A percentile compares a stretch with the other conserved stretches of the same genome.
phyloP scores from a whole-genome alignment of 2,329 filamentous ascomycete species.

The Macrophomina phaseolina region DNA sequence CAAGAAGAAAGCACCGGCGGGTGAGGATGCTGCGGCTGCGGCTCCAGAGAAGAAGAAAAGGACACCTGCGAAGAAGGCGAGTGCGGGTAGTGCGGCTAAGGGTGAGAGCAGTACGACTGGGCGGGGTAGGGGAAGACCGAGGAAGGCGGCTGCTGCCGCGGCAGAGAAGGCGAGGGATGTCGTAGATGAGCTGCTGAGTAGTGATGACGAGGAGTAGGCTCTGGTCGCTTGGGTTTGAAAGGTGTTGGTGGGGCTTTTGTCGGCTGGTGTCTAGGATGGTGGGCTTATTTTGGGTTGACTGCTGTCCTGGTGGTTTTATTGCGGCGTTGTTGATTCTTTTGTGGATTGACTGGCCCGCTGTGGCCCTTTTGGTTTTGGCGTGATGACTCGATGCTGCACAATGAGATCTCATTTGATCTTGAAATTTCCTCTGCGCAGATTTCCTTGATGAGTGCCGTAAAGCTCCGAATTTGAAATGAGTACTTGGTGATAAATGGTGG shows the following conservation, averaged over 20 bases:
- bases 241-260: background rate
- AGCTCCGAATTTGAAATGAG: no score
- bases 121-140: slow-evolving; percentile 10
- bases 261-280: background rate
- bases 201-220: slow-evolving; percentile 15
- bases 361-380: background rate
- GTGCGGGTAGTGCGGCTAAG: background rate
- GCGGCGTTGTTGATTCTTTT: background rate
- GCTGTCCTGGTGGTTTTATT: background rate
- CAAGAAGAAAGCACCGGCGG: background rate
- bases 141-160: background rate
- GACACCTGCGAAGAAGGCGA: background rate
- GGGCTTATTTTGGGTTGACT: background rate
- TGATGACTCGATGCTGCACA: background rate
- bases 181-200: slow-evolving; percentile 26
- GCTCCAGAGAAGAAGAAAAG: background rate
- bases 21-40: background rate
- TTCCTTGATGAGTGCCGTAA: no score
- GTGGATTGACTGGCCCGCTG: background rate
- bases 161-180: slow-evolving; percentile 19
- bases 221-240: background rate
- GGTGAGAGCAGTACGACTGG: no score
- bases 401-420: background rate
- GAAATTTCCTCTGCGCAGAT: no score
- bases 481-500: no score